phyloP scores from a whole-genome alignment of 345 rosid species.

The rapeseed (Brassica napus) region DNA sequence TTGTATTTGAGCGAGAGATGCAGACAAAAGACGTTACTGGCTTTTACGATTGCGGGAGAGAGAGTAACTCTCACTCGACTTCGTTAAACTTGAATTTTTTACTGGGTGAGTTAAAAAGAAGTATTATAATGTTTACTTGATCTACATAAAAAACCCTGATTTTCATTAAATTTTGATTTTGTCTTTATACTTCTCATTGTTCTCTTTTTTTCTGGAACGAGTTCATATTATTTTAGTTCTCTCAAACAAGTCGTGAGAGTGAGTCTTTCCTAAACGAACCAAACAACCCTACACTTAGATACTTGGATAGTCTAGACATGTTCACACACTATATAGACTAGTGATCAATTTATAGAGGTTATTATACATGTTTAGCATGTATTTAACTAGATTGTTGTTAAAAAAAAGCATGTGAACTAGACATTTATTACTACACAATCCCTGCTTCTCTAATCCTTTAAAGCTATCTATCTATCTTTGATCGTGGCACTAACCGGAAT shows the following conservation, averaged over 20 bases:
- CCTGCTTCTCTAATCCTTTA: background rate
- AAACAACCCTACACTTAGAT: background rate
- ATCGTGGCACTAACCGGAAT: background rate
- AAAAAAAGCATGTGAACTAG: too few relatives aligned
- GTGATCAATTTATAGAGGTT: background rate
- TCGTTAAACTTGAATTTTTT: background rate
- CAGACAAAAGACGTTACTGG: constrained; percentile 38
- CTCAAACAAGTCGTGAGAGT: background rate
- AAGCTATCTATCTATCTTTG: background rate
- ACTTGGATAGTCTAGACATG: background rate
- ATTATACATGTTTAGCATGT: background rate
- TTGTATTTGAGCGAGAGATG: constrained; percentile 16
- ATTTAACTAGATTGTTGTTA: background rate
- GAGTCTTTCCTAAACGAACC: background rate
- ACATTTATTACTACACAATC: background rate
- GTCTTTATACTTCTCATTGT: background rate
- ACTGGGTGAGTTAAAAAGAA: background rate
- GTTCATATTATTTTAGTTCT: background rate
- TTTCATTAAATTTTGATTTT: background rate
- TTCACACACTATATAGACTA: background rate
- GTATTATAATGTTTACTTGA: background rate
- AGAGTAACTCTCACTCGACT: background rate
- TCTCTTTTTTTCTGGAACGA: background rate
- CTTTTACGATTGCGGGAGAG: constrained; percentile 33
- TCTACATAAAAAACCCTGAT: background rate